Conservation (phyloP, 352 stramenopile genomes). For the Elongisporangium senticosum region DNA sequence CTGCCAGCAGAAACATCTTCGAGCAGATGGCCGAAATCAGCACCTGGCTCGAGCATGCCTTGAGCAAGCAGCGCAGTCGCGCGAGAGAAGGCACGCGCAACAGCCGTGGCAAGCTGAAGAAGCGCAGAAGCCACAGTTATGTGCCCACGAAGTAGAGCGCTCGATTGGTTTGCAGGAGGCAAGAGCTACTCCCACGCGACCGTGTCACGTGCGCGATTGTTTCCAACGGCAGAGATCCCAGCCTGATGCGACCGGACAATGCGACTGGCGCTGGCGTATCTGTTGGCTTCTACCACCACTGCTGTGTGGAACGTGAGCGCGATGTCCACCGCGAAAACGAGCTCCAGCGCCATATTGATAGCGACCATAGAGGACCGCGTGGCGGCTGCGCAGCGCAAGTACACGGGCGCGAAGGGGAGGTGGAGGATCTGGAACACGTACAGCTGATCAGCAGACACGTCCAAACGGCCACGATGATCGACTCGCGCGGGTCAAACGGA, state of each 20-base stretch:
- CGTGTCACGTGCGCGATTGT: neutral
- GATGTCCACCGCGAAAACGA: neutral
- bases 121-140: neutral
- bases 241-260: neutral
- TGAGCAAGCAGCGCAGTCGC: neutral
- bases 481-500: neutral
- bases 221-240: neutral
- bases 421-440: conserved; percentile 14
- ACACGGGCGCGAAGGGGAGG: conserved; percentile 7
- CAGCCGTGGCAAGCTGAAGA: neutral
- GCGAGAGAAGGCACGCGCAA: neutral
- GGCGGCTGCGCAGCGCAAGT: neutral
- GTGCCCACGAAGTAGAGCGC: neutral
- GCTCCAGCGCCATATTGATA: neutral
- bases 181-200: neutral
- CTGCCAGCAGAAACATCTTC: neutral
- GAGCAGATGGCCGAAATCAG: neutral
- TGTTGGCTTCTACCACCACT: neutral
- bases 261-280: neutral
- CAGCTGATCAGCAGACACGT: conserved; percentile 2
- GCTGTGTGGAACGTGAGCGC: neutral
- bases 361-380: neutral
- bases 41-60: neutral
- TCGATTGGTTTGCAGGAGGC: neutral
- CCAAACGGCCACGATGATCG: neutral